phyloP scores from a whole-genome alignment of 108 stramenopile species.

The Chaetoceros muelleri region DNA sequence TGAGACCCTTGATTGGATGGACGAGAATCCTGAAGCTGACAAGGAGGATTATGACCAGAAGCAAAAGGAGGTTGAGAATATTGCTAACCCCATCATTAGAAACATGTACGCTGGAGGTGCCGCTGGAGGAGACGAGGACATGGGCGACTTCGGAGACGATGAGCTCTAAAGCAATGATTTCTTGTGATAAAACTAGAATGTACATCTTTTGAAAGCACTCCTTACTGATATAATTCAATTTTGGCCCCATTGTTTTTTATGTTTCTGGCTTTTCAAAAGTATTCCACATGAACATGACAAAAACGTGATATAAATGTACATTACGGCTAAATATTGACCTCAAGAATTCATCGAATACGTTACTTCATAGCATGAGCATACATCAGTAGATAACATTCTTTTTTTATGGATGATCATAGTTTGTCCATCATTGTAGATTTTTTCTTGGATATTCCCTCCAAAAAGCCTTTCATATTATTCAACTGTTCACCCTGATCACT shows the following conservation, averaged over 20 bases:
- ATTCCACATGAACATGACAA: no score
- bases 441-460: not conserved
- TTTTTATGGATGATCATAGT: no score
- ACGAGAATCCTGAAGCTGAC: constrained; percentile 84
- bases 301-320: no score
- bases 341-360: no score
- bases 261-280: no score
- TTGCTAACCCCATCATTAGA: constrained; percentile 85
- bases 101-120: constrained; percentile 56
- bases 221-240: no score
- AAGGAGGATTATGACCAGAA: constrained; percentile 79
- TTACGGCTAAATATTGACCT: no score
- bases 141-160: constrained; percentile 59
- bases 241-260: no score
- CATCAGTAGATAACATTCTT: no score
- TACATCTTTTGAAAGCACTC: no score
- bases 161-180: constrained; percentile 35
- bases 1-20: constrained; percentile 93
- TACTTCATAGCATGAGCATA: no score
- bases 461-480: not conserved
- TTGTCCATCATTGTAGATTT: not conserved
- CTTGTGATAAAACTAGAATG: not conserved
- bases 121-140: constrained; percentile 33
- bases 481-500: not conserved
- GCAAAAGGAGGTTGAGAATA: constrained; percentile 81